phyloP scores from a whole-genome alignment of 805 yeast genomes.

The Yarrowia phangngaensis region DNA sequence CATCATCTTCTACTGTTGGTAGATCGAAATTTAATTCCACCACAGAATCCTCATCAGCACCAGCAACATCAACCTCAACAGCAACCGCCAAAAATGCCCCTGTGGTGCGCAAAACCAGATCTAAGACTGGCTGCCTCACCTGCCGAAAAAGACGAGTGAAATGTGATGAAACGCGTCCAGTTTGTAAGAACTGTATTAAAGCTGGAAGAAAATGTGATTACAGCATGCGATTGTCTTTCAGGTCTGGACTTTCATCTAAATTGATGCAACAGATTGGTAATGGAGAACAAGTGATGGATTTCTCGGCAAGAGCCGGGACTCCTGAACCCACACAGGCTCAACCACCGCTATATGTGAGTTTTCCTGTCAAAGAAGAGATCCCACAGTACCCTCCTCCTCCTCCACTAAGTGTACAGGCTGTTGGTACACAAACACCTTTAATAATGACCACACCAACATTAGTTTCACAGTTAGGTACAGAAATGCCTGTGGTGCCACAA shows the following conservation, averaged over 20 bases:
- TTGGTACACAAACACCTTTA: too few species aligned
- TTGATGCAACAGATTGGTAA: slow-evolving; percentile 23
- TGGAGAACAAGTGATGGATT: slow-evolving; percentile 21
- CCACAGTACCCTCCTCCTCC: too few species aligned
- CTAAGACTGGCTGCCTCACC: slow-evolving; percentile 24
- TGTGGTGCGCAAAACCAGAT: slow-evolving; percentile 16
- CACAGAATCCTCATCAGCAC: too few species aligned
- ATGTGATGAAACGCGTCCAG: slow-evolving; percentile 68
- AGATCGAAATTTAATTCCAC: too few species aligned
- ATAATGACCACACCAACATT: too few species aligned
- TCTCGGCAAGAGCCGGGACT: neutral
- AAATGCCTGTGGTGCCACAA: too few species aligned
- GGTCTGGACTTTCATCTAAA: slow-evolving; percentile 18
- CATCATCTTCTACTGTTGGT: too few species aligned
- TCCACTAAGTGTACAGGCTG: too few species aligned
- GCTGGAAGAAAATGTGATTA: slow-evolving; percentile 21
- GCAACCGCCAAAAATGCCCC: too few species aligned
- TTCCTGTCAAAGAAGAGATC: slow-evolving; percentile 18
- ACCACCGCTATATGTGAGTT: slow-evolving; percentile 13
- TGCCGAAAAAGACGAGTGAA: slow-evolving; percentile 37
- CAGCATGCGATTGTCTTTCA: slow-evolving; percentile 18
- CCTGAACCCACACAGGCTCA: neutral
- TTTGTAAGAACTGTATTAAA: slow-evolving; percentile 16
- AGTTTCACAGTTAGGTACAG: too few species aligned
- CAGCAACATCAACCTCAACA: too few species aligned